These are phyloP conservation scores for Penicillium psychrofluorescens DNA, from an alignment of 495 filamentous ascomycete species.

Conservation along the genomic window DNA sequence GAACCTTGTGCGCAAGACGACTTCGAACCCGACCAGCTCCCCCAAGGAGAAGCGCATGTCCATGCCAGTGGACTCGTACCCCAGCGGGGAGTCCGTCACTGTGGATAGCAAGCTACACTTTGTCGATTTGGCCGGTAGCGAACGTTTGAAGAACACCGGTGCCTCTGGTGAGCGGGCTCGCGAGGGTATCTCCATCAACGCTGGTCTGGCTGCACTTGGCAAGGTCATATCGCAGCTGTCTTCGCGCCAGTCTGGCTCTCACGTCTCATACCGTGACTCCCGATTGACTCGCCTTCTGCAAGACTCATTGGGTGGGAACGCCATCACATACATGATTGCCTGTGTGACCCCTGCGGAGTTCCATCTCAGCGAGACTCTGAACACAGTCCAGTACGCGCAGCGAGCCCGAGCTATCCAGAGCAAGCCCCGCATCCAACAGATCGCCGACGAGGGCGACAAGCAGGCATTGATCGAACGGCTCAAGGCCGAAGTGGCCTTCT, in stretches of 20 bases:
- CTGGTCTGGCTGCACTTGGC: slow-evolving; percentile 86
- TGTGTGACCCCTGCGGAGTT: slow-evolving; percentile 97
- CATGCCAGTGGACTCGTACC: slow-evolving; percentile 76
- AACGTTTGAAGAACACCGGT: slow-evolving; percentile 93
- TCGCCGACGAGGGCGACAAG: slow-evolving; percentile 86
- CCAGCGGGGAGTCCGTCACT: slow-evolving; percentile 64
- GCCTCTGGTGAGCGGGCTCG: slow-evolving; percentile 92
- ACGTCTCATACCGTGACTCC: slow-evolving; percentile 97
- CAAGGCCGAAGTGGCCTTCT: slow-evolving; percentile 86
- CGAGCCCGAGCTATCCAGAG: slow-evolving; percentile 94
- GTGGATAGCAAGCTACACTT: slow-evolving; percentile 99
- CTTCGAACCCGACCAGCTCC: slow-evolving; percentile 37
- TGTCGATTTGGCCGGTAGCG: slow-evolving; percentile 95
- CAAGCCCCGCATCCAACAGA: slow-evolving; percentile 91
- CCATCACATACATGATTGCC: slow-evolving; percentile 98
- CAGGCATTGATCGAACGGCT: slow-evolving; percentile 90
- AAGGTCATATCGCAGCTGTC: slow-evolving; percentile 99
- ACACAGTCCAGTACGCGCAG: slow-evolving; percentile 95
- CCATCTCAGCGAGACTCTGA: slow-evolving; percentile 94
- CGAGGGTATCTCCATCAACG: slow-evolving; percentile 98
- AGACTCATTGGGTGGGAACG: slow-evolving; percentile 96
- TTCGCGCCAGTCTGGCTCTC: slow-evolving; percentile 75
- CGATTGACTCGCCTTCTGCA: slow-evolving; percentile 92
- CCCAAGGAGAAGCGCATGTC: slow-evolving; percentile 80
- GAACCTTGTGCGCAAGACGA: slow-evolving; percentile 77